Evolutionary conservation across 169 alveolate genomes (phyloP).

Genomic region (Eimeria sp.): DNA sequence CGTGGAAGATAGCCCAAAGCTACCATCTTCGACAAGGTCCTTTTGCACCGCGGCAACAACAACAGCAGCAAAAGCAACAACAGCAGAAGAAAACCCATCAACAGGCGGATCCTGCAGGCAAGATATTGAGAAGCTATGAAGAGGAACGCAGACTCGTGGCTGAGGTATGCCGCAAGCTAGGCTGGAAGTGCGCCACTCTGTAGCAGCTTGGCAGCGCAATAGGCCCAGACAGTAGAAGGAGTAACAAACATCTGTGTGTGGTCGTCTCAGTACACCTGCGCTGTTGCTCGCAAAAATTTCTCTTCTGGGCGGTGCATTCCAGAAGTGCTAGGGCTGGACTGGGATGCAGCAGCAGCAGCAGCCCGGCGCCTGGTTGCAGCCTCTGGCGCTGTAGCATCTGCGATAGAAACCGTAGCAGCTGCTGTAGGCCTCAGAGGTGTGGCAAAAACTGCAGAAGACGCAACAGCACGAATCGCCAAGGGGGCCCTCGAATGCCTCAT

Average conservation of each 20-base stretch:
- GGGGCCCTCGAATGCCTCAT: conserved; percentile 34
- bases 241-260: conserved; percentile 17
- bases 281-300: conserved; percentile 84
- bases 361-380: conserved; percentile 54
- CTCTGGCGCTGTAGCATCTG: conserved; percentile 36
- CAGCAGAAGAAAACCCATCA: neutral
- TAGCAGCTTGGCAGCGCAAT: conserved; percentile 1
- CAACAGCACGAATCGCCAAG: neutral
- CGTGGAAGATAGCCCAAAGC: conserved; percentile 89
- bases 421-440: conserved; percentile 7
- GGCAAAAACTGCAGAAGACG: neutral
- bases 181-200: neutral
- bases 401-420: neutral
- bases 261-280: conserved; percentile 84
- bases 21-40: conserved; percentile 70
- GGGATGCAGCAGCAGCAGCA: conserved; percentile 73
- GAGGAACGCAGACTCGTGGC: conserved; percentile 80
- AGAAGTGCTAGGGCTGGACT: conserved; percentile 81
- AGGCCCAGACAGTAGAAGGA: neutral
- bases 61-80: conserved; percentile 33
- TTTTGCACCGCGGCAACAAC: conserved; percentile 16
- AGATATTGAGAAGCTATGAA: conserved; percentile 68
- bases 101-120: neutral
- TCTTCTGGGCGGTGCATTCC: conserved; percentile 83
- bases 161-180: neutral